Conservation (phyloP, 441 rosid species). For the Melastoma candidum region DNA sequence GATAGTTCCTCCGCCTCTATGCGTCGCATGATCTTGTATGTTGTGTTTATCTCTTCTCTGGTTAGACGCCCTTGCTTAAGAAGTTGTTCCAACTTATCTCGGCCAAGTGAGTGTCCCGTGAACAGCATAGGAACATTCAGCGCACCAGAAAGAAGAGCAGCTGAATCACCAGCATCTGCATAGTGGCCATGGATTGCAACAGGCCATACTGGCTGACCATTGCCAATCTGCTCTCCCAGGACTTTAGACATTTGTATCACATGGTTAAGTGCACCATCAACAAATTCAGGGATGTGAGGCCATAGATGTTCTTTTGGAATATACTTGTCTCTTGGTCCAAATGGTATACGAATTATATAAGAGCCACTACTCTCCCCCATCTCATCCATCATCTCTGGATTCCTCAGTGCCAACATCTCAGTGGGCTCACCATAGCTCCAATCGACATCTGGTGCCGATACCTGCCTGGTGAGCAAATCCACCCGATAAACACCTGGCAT, state of each 20-base stretch:
- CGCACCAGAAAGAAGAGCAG: not conserved
- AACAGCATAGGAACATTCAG: conserved; percentile 5
- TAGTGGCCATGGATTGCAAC: conserved; percentile 6
- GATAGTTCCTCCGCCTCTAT: conserved; percentile 4
- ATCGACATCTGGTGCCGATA: not conserved
- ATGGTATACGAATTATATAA: conserved; percentile 8
- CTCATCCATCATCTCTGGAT: not conserved
- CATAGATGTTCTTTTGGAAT: conserved; percentile 5
- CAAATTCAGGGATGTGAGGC: conserved; percentile 8
- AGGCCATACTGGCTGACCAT: conserved; percentile 4
- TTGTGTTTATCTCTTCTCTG: not conserved
- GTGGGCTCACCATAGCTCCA: not conserved
- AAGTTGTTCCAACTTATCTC: not conserved
- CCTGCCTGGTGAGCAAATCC: conserved; percentile 3
- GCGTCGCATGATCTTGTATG: conserved; percentile 7
- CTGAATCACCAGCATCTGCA: conserved; percentile 9
- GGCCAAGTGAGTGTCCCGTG: conserved; percentile 7
- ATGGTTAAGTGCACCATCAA: conserved; percentile 2
- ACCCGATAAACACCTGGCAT: conserved; percentile 8
- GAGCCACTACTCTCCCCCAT: conserved; percentile 1
- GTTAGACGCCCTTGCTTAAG: conserved; percentile 3
- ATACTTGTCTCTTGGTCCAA: conserved; percentile 4
- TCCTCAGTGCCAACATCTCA: conserved; percentile 1
- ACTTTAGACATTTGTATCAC: conserved; percentile 7
- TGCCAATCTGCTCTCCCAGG: conserved; percentile 3